Evolutionary conservation across 306 rosid genomes (phyloP).

Genomic region (Trifolium subterraneum): DNA sequence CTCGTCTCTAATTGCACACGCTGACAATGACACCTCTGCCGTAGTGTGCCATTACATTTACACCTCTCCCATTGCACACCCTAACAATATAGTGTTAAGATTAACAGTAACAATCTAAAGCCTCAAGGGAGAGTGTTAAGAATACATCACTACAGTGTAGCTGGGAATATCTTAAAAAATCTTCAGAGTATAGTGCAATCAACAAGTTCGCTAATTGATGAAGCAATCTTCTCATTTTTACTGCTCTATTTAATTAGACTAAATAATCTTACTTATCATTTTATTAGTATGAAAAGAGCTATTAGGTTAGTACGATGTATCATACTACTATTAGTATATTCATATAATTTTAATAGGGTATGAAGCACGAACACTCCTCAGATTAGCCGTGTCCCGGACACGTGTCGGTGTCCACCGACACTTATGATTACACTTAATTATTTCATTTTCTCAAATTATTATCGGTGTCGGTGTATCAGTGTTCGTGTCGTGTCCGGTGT

Average conservation of each 20-base stretch:
- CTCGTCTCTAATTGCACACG: not conserved
- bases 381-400: too few species aligned
- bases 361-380: too few species aligned
- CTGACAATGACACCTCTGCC: not conserved
- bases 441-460: too few species aligned
- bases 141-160: not conserved
- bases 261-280: not conserved
- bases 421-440: too few species aligned
- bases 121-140: not conserved
- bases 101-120: not conserved
- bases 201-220: conserved; percentile 6
- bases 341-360: too few species aligned
- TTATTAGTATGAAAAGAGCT: not conserved
- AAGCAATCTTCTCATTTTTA: not conserved
- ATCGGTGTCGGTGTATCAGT: too few species aligned
- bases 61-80: conserved; percentile 7
- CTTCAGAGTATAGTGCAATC: not conserved
- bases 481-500: too few species aligned
- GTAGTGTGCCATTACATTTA: not conserved
- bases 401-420: too few species aligned
- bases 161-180: not conserved
- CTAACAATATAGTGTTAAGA: not conserved
- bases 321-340: not conserved
- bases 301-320: not conserved
- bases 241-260: not conserved